Evolutionary conservation across 257 asterid genomes (phyloP).

Genomic region (Jaltomata sinuosa): DNA sequence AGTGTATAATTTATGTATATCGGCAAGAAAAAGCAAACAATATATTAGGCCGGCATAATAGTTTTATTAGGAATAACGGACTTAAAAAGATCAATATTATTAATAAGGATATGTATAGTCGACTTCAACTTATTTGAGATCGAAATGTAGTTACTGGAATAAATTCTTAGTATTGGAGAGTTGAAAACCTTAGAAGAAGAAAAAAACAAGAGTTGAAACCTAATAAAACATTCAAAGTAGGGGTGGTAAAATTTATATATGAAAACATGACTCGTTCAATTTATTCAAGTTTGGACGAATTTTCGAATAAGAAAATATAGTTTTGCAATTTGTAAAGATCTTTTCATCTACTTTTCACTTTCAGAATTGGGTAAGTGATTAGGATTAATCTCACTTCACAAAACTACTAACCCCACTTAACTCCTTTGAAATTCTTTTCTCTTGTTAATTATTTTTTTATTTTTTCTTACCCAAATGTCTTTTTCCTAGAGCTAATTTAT

Average conservation of each 20-base stretch:
- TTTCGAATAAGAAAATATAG: no score
- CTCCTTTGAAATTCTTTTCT: neutral
- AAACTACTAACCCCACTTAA: neutral
- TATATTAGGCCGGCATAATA: no score
- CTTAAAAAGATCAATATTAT: neutral
- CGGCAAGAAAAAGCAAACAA: no score
- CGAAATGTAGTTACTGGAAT: rapidly evolving
- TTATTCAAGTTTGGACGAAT: no score
- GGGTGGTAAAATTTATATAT: no score
- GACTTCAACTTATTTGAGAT: neutral
- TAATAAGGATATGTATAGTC: neutral
- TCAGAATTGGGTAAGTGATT: neutral
- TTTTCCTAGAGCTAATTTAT: neutral
- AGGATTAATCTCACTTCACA: neutral
- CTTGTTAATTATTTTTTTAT: neutral
- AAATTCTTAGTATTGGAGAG: neutral
- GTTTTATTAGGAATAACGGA: neutral
- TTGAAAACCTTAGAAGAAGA: neutral
- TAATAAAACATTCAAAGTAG: neutral
- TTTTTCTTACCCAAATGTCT: neutral
- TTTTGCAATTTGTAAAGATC: neutral
- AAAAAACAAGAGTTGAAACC: neutral
- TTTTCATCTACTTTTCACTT: neutral
- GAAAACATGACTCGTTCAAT: no score
- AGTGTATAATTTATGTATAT: no score